Percentiles rank a stretch among this genome's conserved stretches.
These are phyloP conservation scores for Zoysia pacifica DNA, from an alignment of 176 grass and related monocot genomes.

Conservation along the genomic window DNA sequence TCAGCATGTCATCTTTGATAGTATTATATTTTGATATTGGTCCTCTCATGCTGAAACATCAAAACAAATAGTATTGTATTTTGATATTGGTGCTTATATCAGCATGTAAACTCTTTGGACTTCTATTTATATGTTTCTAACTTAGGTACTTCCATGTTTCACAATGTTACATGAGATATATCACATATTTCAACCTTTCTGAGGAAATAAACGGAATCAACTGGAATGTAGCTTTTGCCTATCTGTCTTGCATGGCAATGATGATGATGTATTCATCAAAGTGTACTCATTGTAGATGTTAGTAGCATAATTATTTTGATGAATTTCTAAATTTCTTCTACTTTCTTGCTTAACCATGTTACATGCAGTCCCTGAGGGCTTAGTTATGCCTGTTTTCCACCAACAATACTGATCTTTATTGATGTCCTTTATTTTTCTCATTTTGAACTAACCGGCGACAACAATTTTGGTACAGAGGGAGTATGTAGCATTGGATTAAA, in stretches of 20 bases:
- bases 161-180: not conserved
- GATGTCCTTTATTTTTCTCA: conserved; percentile 14
- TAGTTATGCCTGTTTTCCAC: conserved; percentile 4
- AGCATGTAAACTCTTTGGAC: not conserved
- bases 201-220: not conserved
- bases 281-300: not conserved
- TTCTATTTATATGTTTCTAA: conserved; percentile 23
- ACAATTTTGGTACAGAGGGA: not conserved
- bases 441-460: not conserved
- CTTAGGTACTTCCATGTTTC: not conserved
- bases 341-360: conserved; percentile 10
- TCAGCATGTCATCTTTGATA: too few relatives aligned
- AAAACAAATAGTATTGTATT: not conserved
- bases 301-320: too few relatives aligned
- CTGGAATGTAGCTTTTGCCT: conserved; percentile 23
- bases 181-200: not conserved
- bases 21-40: too few relatives aligned
- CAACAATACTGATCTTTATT: not conserved
- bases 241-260: not conserved
- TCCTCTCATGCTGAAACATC: not conserved
- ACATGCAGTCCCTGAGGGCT: not conserved
- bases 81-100: not conserved
- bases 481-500: conserved; percentile 20
- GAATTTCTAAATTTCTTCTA: not conserved
- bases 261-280: conserved; percentile 14